Conservation (phyloP, 495 filamentous ascomycete species). For the Cudoniella acicularis region DNA sequence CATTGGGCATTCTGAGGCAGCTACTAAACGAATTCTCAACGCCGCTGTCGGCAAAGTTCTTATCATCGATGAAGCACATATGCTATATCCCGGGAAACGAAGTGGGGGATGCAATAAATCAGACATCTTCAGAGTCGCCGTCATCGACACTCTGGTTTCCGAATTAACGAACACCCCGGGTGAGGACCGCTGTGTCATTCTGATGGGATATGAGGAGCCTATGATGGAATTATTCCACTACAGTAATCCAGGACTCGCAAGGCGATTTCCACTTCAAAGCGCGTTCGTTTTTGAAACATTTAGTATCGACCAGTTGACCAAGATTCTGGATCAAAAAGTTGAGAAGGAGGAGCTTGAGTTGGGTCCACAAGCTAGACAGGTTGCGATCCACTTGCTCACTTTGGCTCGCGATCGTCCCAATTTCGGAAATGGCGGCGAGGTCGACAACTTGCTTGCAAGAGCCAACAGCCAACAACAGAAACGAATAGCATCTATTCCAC, state of each 20-base stretch:
- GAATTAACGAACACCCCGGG: conserved; percentile 72
- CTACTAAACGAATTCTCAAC: conserved; percentile 65
- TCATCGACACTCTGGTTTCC: conserved; percentile 75
- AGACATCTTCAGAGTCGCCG: conserved; percentile 58
- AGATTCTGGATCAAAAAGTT: conserved; percentile 58
- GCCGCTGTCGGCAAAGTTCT: conserved; percentile 66
- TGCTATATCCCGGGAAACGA: conserved; percentile 38
- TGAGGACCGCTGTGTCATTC: conserved; percentile 74
- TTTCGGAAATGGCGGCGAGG: conserved; percentile 54
- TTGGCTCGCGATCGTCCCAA: conserved; percentile 40
- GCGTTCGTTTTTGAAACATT: conserved; percentile 73
- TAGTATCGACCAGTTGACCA: conserved; percentile 47
- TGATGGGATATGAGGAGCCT: conserved; percentile 70
- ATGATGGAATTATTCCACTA: conserved; percentile 77
- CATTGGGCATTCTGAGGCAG: conserved; percentile 63
- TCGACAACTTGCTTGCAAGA: conserved; percentile 25
- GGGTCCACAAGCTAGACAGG: conserved; percentile 36
- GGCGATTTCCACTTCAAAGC: conserved; percentile 61
- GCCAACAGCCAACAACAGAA: conserved; percentile 20
- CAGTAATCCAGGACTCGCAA: conserved; percentile 67
- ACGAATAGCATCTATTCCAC: conserved; percentile 21
- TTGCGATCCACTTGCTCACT: conserved; percentile 37
- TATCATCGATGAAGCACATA: conserved; percentile 73
- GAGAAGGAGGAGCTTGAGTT: conserved; percentile 39
- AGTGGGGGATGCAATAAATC: conserved; percentile 22